Percentiles rank a stretch among this genome's conserved stretches.
phyloP scores from a whole-genome alignment of 805 yeast species.

The Lachancea meyersii region DNA sequence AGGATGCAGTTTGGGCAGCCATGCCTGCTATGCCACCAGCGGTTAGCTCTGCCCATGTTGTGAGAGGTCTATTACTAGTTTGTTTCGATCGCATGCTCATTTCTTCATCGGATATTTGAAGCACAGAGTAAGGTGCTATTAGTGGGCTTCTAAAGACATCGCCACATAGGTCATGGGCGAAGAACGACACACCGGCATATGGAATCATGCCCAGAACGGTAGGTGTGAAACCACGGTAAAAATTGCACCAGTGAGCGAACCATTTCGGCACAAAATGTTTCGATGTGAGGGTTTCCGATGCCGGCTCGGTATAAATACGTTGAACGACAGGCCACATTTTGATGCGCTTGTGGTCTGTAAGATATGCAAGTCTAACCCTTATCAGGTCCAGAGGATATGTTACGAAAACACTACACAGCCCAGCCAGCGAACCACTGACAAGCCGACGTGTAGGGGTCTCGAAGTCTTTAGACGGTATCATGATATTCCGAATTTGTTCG shows the following conservation, averaged over 20 bases:
- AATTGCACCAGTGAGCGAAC: constrained; percentile 47
- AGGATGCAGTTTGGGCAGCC: constrained; percentile 92
- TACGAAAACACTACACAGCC: constrained; percentile 75
- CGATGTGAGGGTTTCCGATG: constrained; percentile 28
- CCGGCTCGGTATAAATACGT: constrained; percentile 30
- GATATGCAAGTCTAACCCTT: constrained; percentile 87
- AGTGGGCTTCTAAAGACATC: constrained; percentile 67
- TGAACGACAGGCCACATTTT: constrained; percentile 25
- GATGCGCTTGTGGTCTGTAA: constrained; percentile 44
- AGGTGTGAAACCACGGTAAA: constrained; percentile 91
- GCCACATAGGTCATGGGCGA: constrained; percentile 87
- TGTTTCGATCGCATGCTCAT: constrained; percentile 19
- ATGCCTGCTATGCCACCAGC: constrained; percentile 98
- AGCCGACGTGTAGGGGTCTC: constrained; percentile 81
- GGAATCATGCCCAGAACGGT: constrained; percentile 95
- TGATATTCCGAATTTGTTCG: constrained; percentile 76
- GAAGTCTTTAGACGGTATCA: constrained; percentile 66
- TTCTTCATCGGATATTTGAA: constrained; percentile 18
- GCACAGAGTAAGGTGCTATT: constrained; percentile 49
- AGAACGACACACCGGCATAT: constrained; percentile 95
- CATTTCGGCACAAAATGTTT: constrained; percentile 34
- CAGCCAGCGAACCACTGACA: constrained; percentile 85
- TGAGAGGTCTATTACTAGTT: constrained; percentile 52
- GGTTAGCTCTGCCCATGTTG: constrained; percentile 83
- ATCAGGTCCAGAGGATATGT: constrained; percentile 91